Conservation (phyloP, 2,329 filamentous ascomycete species). For the Dichotomopilus funicola region DNA sequence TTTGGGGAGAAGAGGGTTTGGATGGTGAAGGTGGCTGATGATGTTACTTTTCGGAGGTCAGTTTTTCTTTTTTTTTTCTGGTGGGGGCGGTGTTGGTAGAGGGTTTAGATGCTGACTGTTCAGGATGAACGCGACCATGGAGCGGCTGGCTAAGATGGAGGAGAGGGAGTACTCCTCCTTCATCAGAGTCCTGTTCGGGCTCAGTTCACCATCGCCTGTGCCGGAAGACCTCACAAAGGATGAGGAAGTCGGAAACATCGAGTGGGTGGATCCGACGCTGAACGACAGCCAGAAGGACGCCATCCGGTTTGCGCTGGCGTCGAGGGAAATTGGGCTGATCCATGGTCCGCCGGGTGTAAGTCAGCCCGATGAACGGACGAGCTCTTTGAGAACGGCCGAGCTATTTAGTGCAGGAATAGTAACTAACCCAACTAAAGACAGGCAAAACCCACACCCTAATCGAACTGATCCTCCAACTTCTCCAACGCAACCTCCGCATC, state of each 20-base stretch:
- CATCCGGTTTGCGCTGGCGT: slow-evolving; percentile 75
- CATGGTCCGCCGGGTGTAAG: slow-evolving; percentile 82
- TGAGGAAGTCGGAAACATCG: slow-evolving; percentile 39
- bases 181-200: slow-evolving; percentile 56
- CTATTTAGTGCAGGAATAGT: too few relatives aligned
- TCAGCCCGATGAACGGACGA: too few relatives aligned
- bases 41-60: slow-evolving; percentile 57
- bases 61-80: neutral
- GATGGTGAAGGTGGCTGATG: slow-evolving; percentile 62
- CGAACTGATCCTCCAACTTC: slow-evolving; percentile 86
- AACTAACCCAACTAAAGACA: slow-evolving; percentile 45
- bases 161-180: slow-evolving; percentile 54
- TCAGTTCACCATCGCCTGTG: slow-evolving; percentile 46
- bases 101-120: neutral
- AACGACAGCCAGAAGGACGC: slow-evolving; percentile 64
- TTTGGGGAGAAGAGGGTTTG: slow-evolving; percentile 44
- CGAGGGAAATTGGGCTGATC: slow-evolving; percentile 77
- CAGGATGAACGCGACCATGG: slow-evolving; percentile 60
- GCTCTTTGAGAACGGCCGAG: too few relatives aligned
- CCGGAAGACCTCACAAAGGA: slow-evolving; percentile 36
- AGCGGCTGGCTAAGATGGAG: slow-evolving; percentile 50
- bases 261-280: slow-evolving; percentile 56
- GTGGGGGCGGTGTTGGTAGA: neutral
- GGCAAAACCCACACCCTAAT: slow-evolving; percentile 97
- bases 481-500: slow-evolving; percentile 65